These are phyloP conservation scores for Trichoderma aggressivum DNA, from an alignment of 2,329 filamentous ascomycete species.

Conservation along the genomic window DNA sequence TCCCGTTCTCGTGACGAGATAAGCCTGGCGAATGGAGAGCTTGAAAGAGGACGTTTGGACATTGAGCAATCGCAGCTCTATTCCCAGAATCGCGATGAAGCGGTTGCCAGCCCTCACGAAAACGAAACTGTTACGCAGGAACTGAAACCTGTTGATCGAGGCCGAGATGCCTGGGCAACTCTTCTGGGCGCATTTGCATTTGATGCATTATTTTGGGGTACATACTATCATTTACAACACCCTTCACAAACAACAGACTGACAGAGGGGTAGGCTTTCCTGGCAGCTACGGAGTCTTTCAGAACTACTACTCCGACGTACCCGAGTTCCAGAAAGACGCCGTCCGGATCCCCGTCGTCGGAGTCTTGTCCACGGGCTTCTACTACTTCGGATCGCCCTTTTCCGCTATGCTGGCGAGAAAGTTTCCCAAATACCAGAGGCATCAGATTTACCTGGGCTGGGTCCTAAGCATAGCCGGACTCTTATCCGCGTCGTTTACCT, in stretches of 20 bases:
- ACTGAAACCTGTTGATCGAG: constrained; percentile 25
- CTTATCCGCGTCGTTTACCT: constrained; percentile 33
- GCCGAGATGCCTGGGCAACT: constrained; percentile 25
- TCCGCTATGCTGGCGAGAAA: constrained; percentile 24
- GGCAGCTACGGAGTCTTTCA: constrained; percentile 31
- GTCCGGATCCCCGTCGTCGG: constrained; percentile 27
- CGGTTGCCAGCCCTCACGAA: not conserved
- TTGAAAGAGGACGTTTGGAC: not conserved
- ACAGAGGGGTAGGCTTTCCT: constrained; percentile 23
- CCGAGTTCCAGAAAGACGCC: constrained; percentile 24
- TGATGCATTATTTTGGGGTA: constrained; percentile 26
- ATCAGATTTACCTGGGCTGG: constrained; percentile 39
- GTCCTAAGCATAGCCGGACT: constrained; percentile 38
- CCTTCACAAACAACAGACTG: not conserved
- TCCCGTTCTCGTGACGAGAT: not conserved
- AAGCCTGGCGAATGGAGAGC: not conserved
- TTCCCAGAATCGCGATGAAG: not conserved
- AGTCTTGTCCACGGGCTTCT: constrained; percentile 27
- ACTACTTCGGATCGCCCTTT: constrained; percentile 28
- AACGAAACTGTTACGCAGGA: not conserved
- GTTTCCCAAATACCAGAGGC: constrained; percentile 25
- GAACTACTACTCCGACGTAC: constrained; percentile 27
- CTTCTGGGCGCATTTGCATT: constrained; percentile 26
- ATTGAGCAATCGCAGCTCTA: not conserved
- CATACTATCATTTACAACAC: accelerated